Evolutionary conservation across 257 asterid species (phyloP).

Genomic region (Rubia yunnanensis): DNA sequence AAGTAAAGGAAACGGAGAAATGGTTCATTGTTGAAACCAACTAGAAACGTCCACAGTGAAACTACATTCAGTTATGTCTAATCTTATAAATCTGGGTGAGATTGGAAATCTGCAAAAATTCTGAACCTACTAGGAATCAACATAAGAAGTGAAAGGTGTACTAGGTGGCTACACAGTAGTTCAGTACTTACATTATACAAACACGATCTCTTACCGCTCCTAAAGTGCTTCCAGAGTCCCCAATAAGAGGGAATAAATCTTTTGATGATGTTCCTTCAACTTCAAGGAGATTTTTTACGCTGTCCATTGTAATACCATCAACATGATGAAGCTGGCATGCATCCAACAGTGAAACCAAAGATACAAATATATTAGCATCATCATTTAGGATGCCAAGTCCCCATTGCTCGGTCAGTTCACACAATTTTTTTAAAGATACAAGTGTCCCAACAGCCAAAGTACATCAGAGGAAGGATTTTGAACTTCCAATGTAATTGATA

Average conservation of each 20-base stretch:
- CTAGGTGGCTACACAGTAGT: neutral
- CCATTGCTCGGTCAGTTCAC: neutral
- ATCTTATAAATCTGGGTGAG: neutral
- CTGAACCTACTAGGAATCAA: neutral
- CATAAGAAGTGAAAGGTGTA: neutral
- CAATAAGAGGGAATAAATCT: slow-evolving; percentile 42
- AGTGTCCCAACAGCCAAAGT: neutral
- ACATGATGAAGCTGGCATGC: slow-evolving; percentile 61
- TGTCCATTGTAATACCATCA: slow-evolving; percentile 70
- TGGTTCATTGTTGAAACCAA: neutral
- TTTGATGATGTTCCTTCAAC: slow-evolving; percentile 29
- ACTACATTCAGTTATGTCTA: neutral
- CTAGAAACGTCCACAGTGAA: neutral
- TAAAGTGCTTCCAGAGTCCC: slow-evolving; percentile 64
- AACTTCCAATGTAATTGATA: neutral
- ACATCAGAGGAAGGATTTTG: neutral
- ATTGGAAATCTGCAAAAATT: neutral
- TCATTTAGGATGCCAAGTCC: neutral
- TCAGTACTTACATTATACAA: neutral
- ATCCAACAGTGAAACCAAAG: slow-evolving; percentile 1
- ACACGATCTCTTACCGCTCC: slow-evolving; percentile 52
- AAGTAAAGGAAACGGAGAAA: neutral
- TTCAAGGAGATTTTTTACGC: slow-evolving; percentile 43
- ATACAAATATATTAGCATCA: neutral
- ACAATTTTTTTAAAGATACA: neutral